phyloP scores from a whole-genome alignment of 441 rosid species.

The Brassica balearica region DNA sequence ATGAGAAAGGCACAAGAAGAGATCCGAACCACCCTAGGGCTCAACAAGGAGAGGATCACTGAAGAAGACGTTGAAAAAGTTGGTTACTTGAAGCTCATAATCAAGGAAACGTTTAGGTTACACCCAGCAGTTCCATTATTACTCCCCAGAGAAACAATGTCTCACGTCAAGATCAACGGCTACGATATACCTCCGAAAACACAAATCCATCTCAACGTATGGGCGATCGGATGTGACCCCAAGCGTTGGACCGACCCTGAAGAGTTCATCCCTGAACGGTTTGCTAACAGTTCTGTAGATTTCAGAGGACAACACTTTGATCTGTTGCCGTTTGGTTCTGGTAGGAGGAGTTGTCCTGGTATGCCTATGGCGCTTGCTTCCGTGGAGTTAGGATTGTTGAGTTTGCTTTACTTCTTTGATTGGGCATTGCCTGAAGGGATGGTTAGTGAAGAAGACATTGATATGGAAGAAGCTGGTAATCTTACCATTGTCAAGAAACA shows the following conservation, averaged over 20 bases:
- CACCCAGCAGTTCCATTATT: conserved; percentile 23
- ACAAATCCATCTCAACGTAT: background rate
- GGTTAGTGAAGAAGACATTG: conserved; percentile 12
- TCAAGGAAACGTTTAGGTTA: conserved; percentile 58
- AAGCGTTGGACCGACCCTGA: background rate
- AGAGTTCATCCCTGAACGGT: background rate
- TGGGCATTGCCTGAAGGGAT: conserved; percentile 49
- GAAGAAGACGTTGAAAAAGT: conserved; percentile 21
- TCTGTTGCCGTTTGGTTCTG: conserved; percentile 43
- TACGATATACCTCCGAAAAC: conserved; percentile 23
- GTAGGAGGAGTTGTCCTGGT: conserved; percentile 55
- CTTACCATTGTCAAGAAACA: conserved; percentile 13
- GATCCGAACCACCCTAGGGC: conserved; percentile 17
- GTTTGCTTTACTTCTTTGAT: conserved; percentile 47
- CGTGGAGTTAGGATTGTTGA: conserved; percentile 46
- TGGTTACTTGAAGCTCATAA: conserved; percentile 49
- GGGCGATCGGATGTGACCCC: background rate
- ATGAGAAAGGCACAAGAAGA: conserved; percentile 28
- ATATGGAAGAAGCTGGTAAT: conserved; percentile 26
- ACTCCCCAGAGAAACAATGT: conserved; percentile 48
- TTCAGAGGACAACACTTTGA: background rate
- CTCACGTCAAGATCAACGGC: conserved; percentile 45
- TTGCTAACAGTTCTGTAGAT: background rate
- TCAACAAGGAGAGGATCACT: background rate
- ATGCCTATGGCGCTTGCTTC: conserved; percentile 38